These are phyloP conservation scores for Malus asiatica DNA, from an alignment of 306 rosid genomes.

Conservation along the genomic window DNA sequence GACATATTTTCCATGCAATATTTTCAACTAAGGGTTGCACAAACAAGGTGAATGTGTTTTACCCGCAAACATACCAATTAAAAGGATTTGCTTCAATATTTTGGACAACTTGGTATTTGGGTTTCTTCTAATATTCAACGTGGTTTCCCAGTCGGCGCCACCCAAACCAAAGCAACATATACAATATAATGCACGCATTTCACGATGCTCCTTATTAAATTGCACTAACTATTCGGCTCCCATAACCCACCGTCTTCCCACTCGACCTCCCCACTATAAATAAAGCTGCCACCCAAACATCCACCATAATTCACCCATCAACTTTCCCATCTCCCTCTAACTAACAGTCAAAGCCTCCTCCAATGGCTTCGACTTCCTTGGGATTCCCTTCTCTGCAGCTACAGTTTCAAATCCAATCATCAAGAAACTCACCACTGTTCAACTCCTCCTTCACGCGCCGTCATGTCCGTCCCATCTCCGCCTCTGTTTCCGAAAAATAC, in stretches of 20 bases:
- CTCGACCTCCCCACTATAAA: background rate
- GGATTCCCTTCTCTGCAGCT: constrained; percentile 33
- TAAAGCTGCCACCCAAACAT: background rate
- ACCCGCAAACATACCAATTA: background rate
- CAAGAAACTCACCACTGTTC: background rate
- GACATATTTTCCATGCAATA: no score
- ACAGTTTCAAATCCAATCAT: background rate
- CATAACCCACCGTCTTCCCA: background rate
- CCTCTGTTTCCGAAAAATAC: constrained; percentile 47
- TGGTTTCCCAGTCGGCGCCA: no score
- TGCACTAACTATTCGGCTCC: background rate
- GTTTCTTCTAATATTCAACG: background rate
- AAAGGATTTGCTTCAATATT: background rate
- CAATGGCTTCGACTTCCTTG: constrained; percentile 33
- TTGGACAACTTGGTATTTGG: background rate
- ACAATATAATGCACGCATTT: background rate
- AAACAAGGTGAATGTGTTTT: background rate
- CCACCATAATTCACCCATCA: background rate
- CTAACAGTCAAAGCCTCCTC: background rate
- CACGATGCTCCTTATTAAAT: background rate
- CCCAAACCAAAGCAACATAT: background rate
- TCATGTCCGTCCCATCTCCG: constrained; percentile 16
- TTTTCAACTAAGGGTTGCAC: no score
- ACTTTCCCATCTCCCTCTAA: background rate
- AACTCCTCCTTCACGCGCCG: constrained; percentile 2